Conservation (phyloP, 2,329 filamentous ascomycete genomes). For the Diaporthe australafricana region DNA sequence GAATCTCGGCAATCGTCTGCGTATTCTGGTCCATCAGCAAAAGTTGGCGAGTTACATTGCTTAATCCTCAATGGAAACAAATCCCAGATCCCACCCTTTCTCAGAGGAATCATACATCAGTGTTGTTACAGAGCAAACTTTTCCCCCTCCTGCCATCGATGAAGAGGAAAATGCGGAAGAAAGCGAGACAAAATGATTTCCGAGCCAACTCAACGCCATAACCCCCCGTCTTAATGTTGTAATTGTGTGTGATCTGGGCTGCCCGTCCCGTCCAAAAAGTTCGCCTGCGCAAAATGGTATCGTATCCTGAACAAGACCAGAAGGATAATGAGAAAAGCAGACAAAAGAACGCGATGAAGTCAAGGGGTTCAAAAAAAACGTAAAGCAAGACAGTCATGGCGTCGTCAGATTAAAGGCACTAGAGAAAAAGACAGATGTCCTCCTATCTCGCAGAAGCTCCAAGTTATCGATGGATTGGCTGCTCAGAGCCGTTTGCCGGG, state of each 20-base stretch:
- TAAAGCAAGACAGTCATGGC: slow-evolving; percentile 19
- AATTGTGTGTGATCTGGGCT: slow-evolving; percentile 1
- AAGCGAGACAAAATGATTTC: slow-evolving; percentile 11
- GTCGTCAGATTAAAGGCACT: slow-evolving; percentile 25
- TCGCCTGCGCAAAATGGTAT: slow-evolving; percentile 22
- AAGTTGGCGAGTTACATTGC: slow-evolving; percentile 6
- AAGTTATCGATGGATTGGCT: background rate
- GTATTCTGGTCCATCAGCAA: slow-evolving; percentile 4
- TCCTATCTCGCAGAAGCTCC: slow-evolving; percentile 1
- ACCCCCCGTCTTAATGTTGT: slow-evolving; percentile 14
- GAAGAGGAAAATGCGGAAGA: slow-evolving; percentile 3
- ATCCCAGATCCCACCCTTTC: slow-evolving; percentile 22
- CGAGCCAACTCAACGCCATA: slow-evolving; percentile 15
- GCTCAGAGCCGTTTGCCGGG: slow-evolving; percentile 83
- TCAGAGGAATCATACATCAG: slow-evolving; percentile 21
- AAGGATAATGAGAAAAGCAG: background rate
- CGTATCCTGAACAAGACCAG: slow-evolving; percentile 28
- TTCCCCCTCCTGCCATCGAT: background rate
- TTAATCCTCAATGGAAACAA: slow-evolving; percentile 8
- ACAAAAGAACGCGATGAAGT: slow-evolving; percentile 2
- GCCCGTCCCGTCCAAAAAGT: background rate
- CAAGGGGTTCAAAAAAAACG: background rate
- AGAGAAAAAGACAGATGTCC: background rate
- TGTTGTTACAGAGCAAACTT: slow-evolving; percentile 22
- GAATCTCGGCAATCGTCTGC: background rate